These are phyloP conservation scores for Pseudogymnoascus sp. DNA, from an alignment of 2,329 filamentous ascomycete genomes.

Conservation along the genomic window DNA sequence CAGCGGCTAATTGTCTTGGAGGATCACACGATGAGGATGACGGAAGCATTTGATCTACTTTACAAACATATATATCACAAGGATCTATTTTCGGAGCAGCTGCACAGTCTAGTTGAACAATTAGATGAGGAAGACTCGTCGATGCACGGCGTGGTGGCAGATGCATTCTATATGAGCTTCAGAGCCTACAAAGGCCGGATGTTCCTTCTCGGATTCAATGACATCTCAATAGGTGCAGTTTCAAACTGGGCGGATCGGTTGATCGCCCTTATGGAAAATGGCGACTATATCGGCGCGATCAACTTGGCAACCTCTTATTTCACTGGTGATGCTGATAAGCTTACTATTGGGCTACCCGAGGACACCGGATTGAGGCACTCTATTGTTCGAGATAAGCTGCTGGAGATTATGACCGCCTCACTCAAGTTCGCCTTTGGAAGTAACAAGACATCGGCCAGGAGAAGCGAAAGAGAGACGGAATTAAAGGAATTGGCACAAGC, in stretches of 20 bases:
- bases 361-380: slow-evolving; percentile 66
- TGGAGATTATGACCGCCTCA: slow-evolving; percentile 90
- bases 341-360: slow-evolving; percentile 88
- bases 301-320: slow-evolving; percentile 88
- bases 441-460: slow-evolving; percentile 43
- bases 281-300: slow-evolving; percentile 92
- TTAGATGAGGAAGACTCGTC: slow-evolving; percentile 78
- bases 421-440: slow-evolving; percentile 80
- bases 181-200: slow-evolving; percentile 88
- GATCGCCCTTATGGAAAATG: slow-evolving; percentile 88
- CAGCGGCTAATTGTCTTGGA: slow-evolving; percentile 89
- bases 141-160: slow-evolving; percentile 92
- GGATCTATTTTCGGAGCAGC: slow-evolving; percentile 81
- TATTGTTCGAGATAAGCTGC: slow-evolving; percentile 78
- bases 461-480: slow-evolving; percentile 39
- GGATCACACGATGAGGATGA: slow-evolving; percentile 80
- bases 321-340: slow-evolving; percentile 80
- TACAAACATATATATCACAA: slow-evolving; percentile 87
- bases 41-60: slow-evolving; percentile 86
- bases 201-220: slow-evolving; percentile 89
- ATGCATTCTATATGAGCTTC: slow-evolving; percentile 98
- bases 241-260: slow-evolving; percentile 97
- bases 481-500: slow-evolving; percentile 72
- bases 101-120: slow-evolving; percentile 78
- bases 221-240: slow-evolving; percentile 79